These are phyloP conservation scores for Coemansia sp. DNA, from an alignment of 192 early-diverging fungal species.

Conservation along the genomic window DNA sequence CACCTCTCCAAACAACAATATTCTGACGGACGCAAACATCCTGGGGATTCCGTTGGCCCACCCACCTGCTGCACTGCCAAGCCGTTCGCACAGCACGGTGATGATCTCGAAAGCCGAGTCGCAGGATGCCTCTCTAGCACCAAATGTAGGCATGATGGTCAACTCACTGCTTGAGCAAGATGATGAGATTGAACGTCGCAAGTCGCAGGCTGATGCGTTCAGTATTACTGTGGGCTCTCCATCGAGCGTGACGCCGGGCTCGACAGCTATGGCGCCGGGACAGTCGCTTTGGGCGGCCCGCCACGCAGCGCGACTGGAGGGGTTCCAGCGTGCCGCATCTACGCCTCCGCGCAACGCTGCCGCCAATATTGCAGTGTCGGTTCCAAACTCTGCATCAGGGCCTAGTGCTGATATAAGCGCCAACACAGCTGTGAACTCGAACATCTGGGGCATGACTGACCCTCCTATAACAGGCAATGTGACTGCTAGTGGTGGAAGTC, in stretches of 20 bases:
- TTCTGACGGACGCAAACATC: slow-evolving; percentile 34
- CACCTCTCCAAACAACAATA: slow-evolving; percentile 21
- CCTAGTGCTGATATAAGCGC: slow-evolving; percentile 2
- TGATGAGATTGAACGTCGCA: slow-evolving; percentile 33
- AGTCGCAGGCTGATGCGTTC: slow-evolving; percentile 43
- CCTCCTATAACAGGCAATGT: neutral
- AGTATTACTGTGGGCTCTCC: slow-evolving; percentile 38
- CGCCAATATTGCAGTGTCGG: slow-evolving; percentile 8
- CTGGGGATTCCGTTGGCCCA: slow-evolving; percentile 35
- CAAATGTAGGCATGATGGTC: slow-evolving; percentile 45
- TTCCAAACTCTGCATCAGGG: slow-evolving; percentile 3
- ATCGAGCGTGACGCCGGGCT: slow-evolving; percentile 1
- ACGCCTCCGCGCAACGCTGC: slow-evolving; percentile 46
- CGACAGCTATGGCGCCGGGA: slow-evolving; percentile 20
- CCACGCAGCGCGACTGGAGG: slow-evolving; percentile 47
- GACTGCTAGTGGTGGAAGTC: neutral
- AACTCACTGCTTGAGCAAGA: slow-evolving; percentile 53
- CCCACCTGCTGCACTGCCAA: slow-evolving; percentile 29
- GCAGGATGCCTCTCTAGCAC: slow-evolving; percentile 19
- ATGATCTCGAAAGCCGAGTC: slow-evolving; percentile 4
- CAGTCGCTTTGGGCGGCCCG: slow-evolving; percentile 50
- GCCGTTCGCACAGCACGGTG: slow-evolving; percentile 41
- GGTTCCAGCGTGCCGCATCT: slow-evolving; percentile 50
- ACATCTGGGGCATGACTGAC: slow-evolving; percentile 25
- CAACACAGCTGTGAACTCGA: neutral